Conservation (phyloP, 106 monocot species). For the Gastrodia elata region DNA sequence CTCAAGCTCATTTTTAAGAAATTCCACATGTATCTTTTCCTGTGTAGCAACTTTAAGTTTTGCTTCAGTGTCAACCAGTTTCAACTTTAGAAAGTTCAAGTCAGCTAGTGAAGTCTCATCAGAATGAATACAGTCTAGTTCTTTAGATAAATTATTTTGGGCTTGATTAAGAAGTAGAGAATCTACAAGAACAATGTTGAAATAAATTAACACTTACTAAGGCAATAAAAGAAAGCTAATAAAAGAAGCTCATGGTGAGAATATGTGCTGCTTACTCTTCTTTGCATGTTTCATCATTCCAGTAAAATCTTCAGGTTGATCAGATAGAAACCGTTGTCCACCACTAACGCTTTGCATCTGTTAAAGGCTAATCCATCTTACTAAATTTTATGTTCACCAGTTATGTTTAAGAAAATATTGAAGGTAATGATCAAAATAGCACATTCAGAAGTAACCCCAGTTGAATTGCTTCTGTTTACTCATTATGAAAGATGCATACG, state of each 20-base stretch:
- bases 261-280: conserved; percentile 41
- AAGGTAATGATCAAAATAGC: not conserved
- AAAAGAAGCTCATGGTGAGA: conserved; percentile 6
- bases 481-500: not conserved
- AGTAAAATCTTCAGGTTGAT: conserved; percentile 50
- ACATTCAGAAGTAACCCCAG: not conserved
- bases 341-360: conserved; percentile 32
- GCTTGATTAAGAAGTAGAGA: conserved; percentile 86
- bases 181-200: conserved; percentile 34
- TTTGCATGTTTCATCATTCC: conserved; percentile 63
- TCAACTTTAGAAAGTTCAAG: conserved; percentile 53
- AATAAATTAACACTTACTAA: conserved; percentile 6
- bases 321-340: conserved; percentile 17
- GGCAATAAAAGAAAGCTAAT: not conserved
- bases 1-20: conserved; percentile 36
- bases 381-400: not conserved
- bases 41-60: conserved; percentile 34
- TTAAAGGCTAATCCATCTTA: not conserved
- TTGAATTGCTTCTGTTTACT: too few species aligned
- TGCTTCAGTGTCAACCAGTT: conserved; percentile 47
- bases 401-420: conserved; percentile 8
- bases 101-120: conserved; percentile 68
- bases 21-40: conserved; percentile 40
- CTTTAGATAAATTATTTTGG: conserved; percentile 49
- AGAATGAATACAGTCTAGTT: conserved; percentile 54